phyloP scores from a whole-genome alignment of 2,329 filamentous ascomycete genomes.

The Sporothrix mexicana region DNA sequence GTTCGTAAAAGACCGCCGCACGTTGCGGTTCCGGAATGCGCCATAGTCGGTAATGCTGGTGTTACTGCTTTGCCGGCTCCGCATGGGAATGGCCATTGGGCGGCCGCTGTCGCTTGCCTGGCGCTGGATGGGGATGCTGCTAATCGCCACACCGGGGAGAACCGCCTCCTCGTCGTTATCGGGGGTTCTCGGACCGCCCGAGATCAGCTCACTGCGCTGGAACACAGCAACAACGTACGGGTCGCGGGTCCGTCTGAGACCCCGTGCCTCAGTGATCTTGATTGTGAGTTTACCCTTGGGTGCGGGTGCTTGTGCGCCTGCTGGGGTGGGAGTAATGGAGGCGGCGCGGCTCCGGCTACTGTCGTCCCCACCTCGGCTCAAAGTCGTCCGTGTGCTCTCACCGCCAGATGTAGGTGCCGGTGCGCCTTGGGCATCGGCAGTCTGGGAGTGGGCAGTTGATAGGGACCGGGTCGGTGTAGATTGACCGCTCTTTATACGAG shows the following conservation, averaged over 20 bases:
- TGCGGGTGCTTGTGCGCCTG: constrained; percentile 68
- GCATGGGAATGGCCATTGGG: constrained; percentile 95
- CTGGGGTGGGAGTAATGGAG: constrained; percentile 58
- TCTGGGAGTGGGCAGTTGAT: constrained; percentile 64
- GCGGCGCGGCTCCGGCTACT: constrained; percentile 55
- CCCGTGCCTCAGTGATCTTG: constrained; percentile 84
- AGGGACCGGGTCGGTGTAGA: constrained; percentile 88
- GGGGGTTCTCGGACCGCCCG: constrained; percentile 73
- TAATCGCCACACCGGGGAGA: constrained; percentile 51
- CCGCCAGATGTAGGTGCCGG: constrained; percentile 33
- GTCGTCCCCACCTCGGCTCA: constrained; percentile 33
- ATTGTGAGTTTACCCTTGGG: constrained; percentile 89
- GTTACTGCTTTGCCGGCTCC: constrained; percentile 94
- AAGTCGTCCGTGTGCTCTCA: constrained; percentile 44
- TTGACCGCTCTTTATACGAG: constrained; percentile 84
- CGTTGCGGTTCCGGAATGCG: constrained; percentile 64
- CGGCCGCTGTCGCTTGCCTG: constrained; percentile 81
- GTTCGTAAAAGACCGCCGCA: constrained; percentile 69
- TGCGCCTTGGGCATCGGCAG: constrained; percentile 40
- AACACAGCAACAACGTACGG: constrained; percentile 97
- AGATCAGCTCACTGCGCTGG: constrained; percentile 95
- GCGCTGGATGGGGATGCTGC: constrained; percentile 62
- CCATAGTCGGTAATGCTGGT: constrained; percentile 77
- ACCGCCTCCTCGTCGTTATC: constrained; percentile 64
- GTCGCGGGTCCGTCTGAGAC: constrained; percentile 79